Base-by-base conservation (phyloP, 352 stramenopile species). In the Phytophthora ramorum region DNA sequence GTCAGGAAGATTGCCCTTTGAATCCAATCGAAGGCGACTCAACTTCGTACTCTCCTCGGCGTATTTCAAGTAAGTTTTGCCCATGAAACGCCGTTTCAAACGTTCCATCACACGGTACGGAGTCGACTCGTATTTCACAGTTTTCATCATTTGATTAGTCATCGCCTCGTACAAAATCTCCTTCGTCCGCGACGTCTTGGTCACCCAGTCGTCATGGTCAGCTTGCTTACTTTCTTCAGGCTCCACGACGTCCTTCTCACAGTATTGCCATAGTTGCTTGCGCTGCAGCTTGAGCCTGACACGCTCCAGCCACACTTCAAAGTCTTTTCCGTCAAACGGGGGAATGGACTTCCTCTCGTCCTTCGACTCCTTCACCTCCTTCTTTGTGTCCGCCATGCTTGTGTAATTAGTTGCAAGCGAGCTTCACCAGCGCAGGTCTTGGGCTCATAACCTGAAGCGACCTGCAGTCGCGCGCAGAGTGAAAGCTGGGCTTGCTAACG, bases 381-480 rank as follows among this genome's bases (percentile, higher is more conserved):
- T 37, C 30, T 37, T 37, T 7, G 2, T 13, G 2, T 37, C 30
- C 7, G 1, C 30, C 30, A 9, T n/a, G 4, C 24, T 5, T 28
- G 2, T 28, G 2, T 28, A 2, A 28, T 4, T 28, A 28, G 24
- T 28, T 5, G 24, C 24, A n/a, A n/a, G n/a, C 4, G 24, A 4
- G 24, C 4, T 20, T 9, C 32, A 17, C 26, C 17, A 49, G 43
- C 43, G 8, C 14, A 19, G n/a, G 43, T 19, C 43, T 51, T 51
- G 44, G 44, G 44, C 24, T 51, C 22, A 51, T 51, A 51, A 51
- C 44, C 44, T 51, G 30, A 37, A 37, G 30, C 30, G 30, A 37
- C 28, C 28, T 34, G 28, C n/a, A n/a, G n/a, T n/a, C n/a, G n/a
- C n/a, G n/a, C n/a, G n/a, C n/a, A n/a, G n/a, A n/a, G n/a, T n/a